These are phyloP conservation scores for Leccinum sublutescens DNA, from an alignment of 768 basidiomycete species.

Conservation along the genomic window DNA sequence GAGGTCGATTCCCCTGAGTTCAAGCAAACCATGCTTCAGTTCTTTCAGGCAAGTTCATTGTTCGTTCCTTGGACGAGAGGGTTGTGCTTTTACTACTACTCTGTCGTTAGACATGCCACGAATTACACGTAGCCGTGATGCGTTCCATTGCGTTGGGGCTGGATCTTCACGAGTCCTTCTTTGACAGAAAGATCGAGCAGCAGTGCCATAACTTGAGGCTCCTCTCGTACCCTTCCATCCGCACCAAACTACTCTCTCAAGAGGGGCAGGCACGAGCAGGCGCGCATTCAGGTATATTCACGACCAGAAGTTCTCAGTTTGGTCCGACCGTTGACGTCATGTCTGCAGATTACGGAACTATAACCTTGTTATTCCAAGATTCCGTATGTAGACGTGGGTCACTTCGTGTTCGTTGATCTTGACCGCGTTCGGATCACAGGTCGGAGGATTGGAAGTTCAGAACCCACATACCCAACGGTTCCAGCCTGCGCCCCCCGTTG, in stretches of 20 bases:
- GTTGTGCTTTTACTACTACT: constrained; percentile 1
- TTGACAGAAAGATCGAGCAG: constrained; percentile 71
- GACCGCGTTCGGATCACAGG: constrained; percentile 34
- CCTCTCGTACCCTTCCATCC: constrained; percentile 79
- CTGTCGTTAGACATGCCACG: constrained; percentile 60
- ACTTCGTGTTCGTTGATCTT: background rate
- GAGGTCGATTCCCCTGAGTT: constrained; percentile 63
- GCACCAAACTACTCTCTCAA: constrained; percentile 49
- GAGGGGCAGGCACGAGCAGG: constrained; percentile 80
- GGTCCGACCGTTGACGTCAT: background rate
- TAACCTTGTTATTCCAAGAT: constrained; percentile 82
- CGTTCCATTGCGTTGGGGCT: constrained; percentile 83
- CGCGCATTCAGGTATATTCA: constrained; percentile 63
- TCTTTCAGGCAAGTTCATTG: constrained; percentile 55
- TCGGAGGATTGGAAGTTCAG: constrained; percentile 81
- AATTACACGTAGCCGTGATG: constrained; percentile 76
- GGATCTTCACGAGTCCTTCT: constrained; percentile 68
- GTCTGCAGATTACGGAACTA: constrained; percentile 70
- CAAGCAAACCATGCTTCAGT: constrained; percentile 69
- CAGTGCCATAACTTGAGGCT: constrained; percentile 81
- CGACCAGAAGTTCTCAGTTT: background rate
- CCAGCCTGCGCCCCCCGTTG: constrained; percentile 73
- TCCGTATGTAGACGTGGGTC: constrained; percentile 37
- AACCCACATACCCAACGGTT: constrained; percentile 74
- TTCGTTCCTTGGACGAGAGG: background rate